A percentile compares a stretch with the other conserved stretches of the same genome.
phyloP scores from a whole-genome alignment of 371 early-diverging fungal genomes.

The Coemansia sp. region DNA sequence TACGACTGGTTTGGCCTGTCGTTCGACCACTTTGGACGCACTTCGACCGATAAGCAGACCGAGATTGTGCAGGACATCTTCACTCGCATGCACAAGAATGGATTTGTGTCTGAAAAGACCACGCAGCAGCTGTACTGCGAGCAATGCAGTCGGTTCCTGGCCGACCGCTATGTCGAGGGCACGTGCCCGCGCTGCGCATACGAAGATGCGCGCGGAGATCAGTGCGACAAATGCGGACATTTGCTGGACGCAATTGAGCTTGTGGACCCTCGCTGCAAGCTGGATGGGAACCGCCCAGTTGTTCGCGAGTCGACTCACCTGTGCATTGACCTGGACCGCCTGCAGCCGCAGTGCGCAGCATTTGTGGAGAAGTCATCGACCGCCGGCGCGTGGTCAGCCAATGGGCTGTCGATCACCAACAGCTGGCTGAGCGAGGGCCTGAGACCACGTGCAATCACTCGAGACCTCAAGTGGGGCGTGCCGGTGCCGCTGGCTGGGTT shows the following conservation, averaged over 20 bases:
- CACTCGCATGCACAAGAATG: slow-evolving; percentile 73
- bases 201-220: slow-evolving; percentile 98
- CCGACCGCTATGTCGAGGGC: slow-evolving; percentile 99
- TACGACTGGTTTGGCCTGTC: slow-evolving; percentile 97
- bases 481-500: slow-evolving; percentile 92
- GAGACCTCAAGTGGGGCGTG: slow-evolving; percentile 99
- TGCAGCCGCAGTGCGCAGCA: slow-evolving; percentile 73
- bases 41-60: slow-evolving; percentile 89
- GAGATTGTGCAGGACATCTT: slow-evolving; percentile 95
- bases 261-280: slow-evolving; percentile 93
- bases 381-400: slow-evolving; percentile 86
- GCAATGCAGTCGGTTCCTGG: slow-evolving; percentile 89
- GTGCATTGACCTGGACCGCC: slow-evolving; percentile 86
- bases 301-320: slow-evolving; percentile 88
- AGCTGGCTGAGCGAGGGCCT: slow-evolving; percentile 98
- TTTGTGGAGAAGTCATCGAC: slow-evolving; percentile 70
- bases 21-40: slow-evolving; percentile 98
- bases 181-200: slow-evolving; percentile 92
- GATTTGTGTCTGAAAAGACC: slow-evolving; percentile 71
- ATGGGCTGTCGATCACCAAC: slow-evolving; percentile 89
- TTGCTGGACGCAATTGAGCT: slow-evolving; percentile 94
- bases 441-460: slow-evolving; percentile 96
- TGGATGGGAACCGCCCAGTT: slow-evolving; percentile 83
- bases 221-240: slow-evolving; percentile 98
- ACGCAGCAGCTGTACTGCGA: slow-evolving; percentile 95